Evolutionary conservation across 2,329 filamentous ascomycete genomes (phyloP), one percentile per base, ranked within the genome.

Genomic region (Neonectria punicea): DNA sequence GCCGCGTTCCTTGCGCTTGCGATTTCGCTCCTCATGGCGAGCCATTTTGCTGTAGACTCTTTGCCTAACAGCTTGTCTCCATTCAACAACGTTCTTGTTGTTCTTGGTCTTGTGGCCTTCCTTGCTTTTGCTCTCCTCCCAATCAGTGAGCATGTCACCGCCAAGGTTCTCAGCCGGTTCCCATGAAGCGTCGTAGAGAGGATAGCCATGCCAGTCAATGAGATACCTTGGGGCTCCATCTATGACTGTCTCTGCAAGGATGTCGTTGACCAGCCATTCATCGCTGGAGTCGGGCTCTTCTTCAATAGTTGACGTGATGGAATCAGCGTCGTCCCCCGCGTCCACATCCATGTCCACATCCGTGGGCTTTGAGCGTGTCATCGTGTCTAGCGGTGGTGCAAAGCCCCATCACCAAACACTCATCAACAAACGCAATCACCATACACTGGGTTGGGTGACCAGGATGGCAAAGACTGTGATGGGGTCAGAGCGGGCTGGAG

Each of bases 251-350:
- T 88, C 82, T 0, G 83, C 82, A 6, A 89, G 77, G 44, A 91
- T 83, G 11, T 77, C 76, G 44, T 86, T 83, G 6, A 90, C 82
- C 6, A 78, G 73, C 74, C 84, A 89, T 65, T 85, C 83, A 5
- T 81, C 76, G 16, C 82, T 78, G 10, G 79, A 75, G 4, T 83
- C 80, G 41, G 69, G 57, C 7, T 72, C 69, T 20, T 77, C 74
- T 14, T 74, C 74, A 11, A 77, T 65, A 3, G 80, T 79, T 10
- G 80, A 81, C 3, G 76, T 70, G 28, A 80, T 22, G 5, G 77
- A 79, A 18, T 73, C 61, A n/a, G 66, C 69, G 34, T 80, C 77
- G 14, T 74, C 67, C 22, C 70, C 65, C 8, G 62, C 54, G 22
- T 39, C 36, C 36, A 39, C 5, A 5, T 36, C 34, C 14, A 14